Evolutionary conservation across 345 rosid species (phyloP), one percentile per base, ranked within the genome.

Genomic region (Citrus medica): DNA sequence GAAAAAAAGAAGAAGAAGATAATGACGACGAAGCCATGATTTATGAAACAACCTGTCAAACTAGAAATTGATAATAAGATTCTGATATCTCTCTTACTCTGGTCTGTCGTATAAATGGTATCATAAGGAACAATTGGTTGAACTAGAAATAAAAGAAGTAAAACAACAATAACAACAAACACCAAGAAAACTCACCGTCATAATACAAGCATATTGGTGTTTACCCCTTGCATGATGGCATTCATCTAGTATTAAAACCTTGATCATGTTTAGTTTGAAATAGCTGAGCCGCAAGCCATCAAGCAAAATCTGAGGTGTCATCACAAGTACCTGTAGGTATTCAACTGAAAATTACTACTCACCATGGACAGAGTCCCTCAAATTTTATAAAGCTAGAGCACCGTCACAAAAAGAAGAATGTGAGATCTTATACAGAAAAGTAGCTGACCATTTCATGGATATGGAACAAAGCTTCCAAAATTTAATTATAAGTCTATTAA

Each of bases 241-340:
- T 80, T 96, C 99, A 88, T 96, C 99, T 68, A 96, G 14, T 78
- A 96, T 84, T 74, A 96, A 81, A 86, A 96, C 84, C 88, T 90
- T 92, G 76, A 96, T 91, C 84, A 82, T 76, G 74, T 84, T 82
- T 48, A 92, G 78, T 5, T 72, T 85, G 78, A 96, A 83, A 82
- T 87, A 86, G 84, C 89, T 75, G 73, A 82, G 97, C 82, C 95
- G 89, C 87, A 96, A 86, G 69, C 93, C 87, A 78, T 60, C 13
- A 5, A 96, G 94, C 79, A 96, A 85, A 83, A 96, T 91, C 30
- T 85, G 91, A 24, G 94, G 99, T 17, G 99, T 96, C 99, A 96
- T 94, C 82, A 96, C 97, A 84, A 94, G 90, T 68, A 95, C 93
- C 99, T 95, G 80, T 32, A 80, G 56, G 66, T 30, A 81, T 35